phyloP scores from a whole-genome alignment of 1,284 basidiomycete genomes.

The Pseudozyma sp. region DNA sequence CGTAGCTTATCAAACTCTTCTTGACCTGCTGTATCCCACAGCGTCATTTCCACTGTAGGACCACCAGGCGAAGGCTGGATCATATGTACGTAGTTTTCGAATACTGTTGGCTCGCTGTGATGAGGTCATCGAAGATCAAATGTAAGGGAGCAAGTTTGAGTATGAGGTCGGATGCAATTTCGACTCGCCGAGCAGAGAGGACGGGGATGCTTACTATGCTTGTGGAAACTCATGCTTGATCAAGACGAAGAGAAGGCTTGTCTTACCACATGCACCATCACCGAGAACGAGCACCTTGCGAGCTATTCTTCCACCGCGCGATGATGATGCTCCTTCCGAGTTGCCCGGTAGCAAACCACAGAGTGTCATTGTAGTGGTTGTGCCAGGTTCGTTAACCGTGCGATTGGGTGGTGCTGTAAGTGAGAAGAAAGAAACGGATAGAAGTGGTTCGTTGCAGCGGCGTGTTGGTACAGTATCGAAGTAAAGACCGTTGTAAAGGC shows the following conservation, averaged over 20 bases:
- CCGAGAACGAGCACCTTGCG: conserved; percentile 90
- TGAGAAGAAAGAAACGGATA: too few species aligned
- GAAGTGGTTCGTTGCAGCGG: too few species aligned
- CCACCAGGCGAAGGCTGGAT: conserved; percentile 73
- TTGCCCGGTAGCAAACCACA: conserved; percentile 12
- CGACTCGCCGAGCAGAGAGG: too few species aligned
- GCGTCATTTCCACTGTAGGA: conserved; percentile 83
- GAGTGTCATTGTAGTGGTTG: conserved; percentile 13
- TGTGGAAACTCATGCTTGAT: conserved; percentile 54
- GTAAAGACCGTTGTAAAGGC: not conserved
- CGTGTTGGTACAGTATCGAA: not conserved
- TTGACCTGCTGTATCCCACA: conserved; percentile 98
- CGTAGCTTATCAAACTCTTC: conserved; percentile 94
- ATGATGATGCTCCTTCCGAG: not conserved
- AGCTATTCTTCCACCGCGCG: conserved; percentile 1
- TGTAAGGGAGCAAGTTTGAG: not conserved
- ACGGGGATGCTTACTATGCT: conserved; percentile 26
- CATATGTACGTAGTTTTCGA: conserved; percentile 86
- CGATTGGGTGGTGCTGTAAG: too few species aligned
- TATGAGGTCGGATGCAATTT: not conserved
- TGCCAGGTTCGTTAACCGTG: not conserved
- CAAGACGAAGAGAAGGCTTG: conserved; percentile 39
- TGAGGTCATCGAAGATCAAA: not conserved
- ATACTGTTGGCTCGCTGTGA: conserved; percentile 66
- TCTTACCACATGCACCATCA: conserved; percentile 54